Percentiles rank a stretch among this genome's conserved stretches.
Conservation (phyloP, 768 basidiomycete species). For the Serpula lacrymans region DNA sequence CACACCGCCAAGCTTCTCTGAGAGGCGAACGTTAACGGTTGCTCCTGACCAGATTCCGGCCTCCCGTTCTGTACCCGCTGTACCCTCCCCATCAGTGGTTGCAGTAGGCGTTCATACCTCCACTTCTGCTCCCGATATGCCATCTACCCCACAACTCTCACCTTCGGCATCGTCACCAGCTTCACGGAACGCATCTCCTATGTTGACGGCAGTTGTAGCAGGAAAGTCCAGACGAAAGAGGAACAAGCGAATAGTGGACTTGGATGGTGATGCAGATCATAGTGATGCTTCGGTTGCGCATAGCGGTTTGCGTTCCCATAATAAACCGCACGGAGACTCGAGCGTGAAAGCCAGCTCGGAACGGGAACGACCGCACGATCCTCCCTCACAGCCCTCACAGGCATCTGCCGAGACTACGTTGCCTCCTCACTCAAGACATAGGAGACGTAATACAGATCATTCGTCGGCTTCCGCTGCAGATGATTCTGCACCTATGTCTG, state of each 20-base stretch:
- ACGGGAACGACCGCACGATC: no score
- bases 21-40: slow-evolving; percentile 55
- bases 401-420: no score
- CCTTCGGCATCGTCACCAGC: slow-evolving; percentile 34
- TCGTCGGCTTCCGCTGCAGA: no score
- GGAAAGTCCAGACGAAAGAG: slow-evolving; percentile 55
- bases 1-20: slow-evolving; percentile 62
- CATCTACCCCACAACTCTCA: slow-evolving; percentile 21
- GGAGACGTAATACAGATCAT: no score
- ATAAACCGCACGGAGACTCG: no score
- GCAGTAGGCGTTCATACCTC: slow-evolving; percentile 39
- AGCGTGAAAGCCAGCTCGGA: no score
- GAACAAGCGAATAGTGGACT: slow-evolving; percentile 74
- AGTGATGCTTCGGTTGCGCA: slow-evolving; percentile 31
- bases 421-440: no score
- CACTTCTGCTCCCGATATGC: slow-evolving; percentile 19
- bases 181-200: slow-evolving; percentile 44
- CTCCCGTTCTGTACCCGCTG: slow-evolving; percentile 42
- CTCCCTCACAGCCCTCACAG: no score
- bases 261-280: slow-evolving; percentile 47
- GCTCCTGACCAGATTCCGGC: slow-evolving; percentile 51
- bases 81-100: slow-evolving; percentile 58
- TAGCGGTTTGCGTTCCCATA: no score
- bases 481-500: no score
- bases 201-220: slow-evolving; percentile 33